Base-by-base conservation (phyloP, 805 yeast species). In the Deakozyma indianensis region DNA sequence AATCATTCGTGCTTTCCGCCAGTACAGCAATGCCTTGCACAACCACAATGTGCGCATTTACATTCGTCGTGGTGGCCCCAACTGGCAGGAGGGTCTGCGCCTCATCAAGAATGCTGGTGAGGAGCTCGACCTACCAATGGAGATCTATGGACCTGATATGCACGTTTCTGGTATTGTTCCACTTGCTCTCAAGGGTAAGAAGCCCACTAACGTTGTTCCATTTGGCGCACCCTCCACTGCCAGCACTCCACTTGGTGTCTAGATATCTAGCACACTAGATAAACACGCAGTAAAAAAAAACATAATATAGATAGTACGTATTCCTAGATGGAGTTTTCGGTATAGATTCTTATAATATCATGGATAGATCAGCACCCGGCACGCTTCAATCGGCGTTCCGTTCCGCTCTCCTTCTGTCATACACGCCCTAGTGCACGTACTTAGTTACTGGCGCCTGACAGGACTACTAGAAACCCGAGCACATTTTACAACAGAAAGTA, bases 81-180 rank as follows among this genome's bases (percentile, higher is more conserved):
- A 66, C 62, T 67, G 72, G 71, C 73, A 67, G 55, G 72, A 67
- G 54, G 72, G 73, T 49, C 61, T 67, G 46, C 64, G 71, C 27
- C 62, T 68, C 44, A 61, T 67, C 59, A 65, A 61, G 58, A 55
- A 59, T 43, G 67, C 69, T 41, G 70, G 71, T 42, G 68, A 68
- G 54, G 72, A 67, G 52, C 62, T 68, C 18, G 65, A 63, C 35
- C 53, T 67, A 48, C 68, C 69, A 29, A 68, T 67, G 72, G 71
- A 67, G 57, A 64, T 68, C 47, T 67, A 61, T 52, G 72, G 72
- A n/a, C 72, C 72, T n/a, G 73, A 68, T 48, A 68, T 68, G 73
- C 72, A 67, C 52, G 73, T 67, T 23, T 60, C 67, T 24, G 72
- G 72, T 24, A 68, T 67, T 44, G 73, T 67, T 15, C 72, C 72